Evolutionary conservation across 805 yeast genomes (phyloP), one percentile per base, ranked within the genome.

Genomic region (Candida suzukii): DNA sequence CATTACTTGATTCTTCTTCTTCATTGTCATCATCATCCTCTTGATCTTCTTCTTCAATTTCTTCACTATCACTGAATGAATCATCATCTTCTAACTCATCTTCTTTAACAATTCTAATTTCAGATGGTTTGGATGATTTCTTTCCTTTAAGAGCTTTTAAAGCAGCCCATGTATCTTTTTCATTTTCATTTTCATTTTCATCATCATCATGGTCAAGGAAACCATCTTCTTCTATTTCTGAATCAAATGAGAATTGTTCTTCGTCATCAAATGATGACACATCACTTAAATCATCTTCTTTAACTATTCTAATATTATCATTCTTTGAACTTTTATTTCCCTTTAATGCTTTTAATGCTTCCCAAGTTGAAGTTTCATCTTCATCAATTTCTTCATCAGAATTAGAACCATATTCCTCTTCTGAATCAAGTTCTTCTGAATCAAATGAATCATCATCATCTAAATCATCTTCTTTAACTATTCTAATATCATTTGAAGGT

Each of bases 41-140:
- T 1, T 52, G 27, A 2, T 56, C 56, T 28, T 51, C 60, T 27
- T 53, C 61, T 36, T 40, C 46, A 10, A 46, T 48, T 13, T 32
- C 44, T 18, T 35, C 41, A 28, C 17, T 29, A 10, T 47, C 57
- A 22, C 45, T 40, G 12, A 47, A 18, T 19, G 14, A 16, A 13
- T 46, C 53, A 32, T 55, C 60, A 8, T 53, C 53, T 11, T 49
- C 50, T 1, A 53, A 25, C 2, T 56, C 56, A 30, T 51, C 60
- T 27, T 53, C 61, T 36, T 40, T 48, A 10, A 46, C 37, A 16
- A 46, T 45, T 31, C 45, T 43, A 1, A 44, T 17, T 10, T 40
- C 35, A 17, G 24, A 6, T 17, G 17, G 11, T 17, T 59, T 48
- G 2, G 38, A 42, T 34, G 63, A 24, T 42, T 50, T 58, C 37